Base-by-base conservation (phyloP, 768 basidiomycete genomes). In the Tylopilus felleus region DNA sequence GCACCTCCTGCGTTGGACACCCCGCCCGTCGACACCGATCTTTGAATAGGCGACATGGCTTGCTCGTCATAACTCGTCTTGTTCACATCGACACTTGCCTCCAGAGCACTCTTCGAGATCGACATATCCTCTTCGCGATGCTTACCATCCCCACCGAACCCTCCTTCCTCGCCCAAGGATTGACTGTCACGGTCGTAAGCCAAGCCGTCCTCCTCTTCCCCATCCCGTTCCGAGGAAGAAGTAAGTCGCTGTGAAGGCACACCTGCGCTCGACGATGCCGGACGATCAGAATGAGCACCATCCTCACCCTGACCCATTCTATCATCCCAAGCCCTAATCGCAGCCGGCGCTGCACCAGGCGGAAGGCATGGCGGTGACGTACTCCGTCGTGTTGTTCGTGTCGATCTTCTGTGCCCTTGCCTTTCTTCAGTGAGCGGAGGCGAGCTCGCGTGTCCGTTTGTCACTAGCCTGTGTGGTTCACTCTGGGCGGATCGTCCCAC, bases 301-400 rank as follows among this genome's bases (percentile, higher is more conserved):
- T 65, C 59, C 62, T 65, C 66, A 64, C 67, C 63, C 59, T 67
- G 67, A 49, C 64, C 69, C 53, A 67, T 55, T 67, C 66, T 68
- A 51, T 69, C 69, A 56, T 72, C 72, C 57, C 72, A 73, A 44
- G 67, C 67, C 55, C 67, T 74, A 67, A 57, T 71, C 60, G 53
- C 58, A 47, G 71, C 59, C 59, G 71, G 70, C 25, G 74, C 75
- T 16, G 77, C 76, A 28, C 75, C 77, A 12, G 74, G 73, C 5
- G 80, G 76, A 16, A 75, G 76, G 12, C 61, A 73, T n/a, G 66
- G 68, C 6, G 74, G 75, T 10, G 71, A 72, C 10, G 56, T 73
- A 71, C 64, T 65, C 33, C 66, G 64, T 56, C 66, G 55, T 14
- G 61, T 58, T 17, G 63, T 36, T 56, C 66, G 55, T 14, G 61